Evolutionary conservation across 2,329 filamentous ascomycete species (phyloP), one percentile per base, ranked within the genome.

Genomic region (Fusarium siculi): DNA sequence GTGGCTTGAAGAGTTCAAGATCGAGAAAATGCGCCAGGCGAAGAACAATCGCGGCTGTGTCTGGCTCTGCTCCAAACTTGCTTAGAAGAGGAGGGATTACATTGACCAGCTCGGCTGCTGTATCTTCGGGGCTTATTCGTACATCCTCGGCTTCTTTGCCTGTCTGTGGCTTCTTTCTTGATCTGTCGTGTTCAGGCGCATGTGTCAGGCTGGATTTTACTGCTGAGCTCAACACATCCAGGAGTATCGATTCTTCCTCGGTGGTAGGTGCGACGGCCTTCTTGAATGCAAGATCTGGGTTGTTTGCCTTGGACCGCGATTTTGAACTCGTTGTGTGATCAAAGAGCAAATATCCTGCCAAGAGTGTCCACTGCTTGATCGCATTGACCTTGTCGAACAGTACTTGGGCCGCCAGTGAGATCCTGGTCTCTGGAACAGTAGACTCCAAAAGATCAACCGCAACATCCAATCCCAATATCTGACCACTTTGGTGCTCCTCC

Each of bases 31-130:
- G 94, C 79, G 97, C 94, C 47, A 99, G 85, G 37, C 94, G 91
- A 30, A 99, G 87, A 50, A 98, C 95, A 30, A 93, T 90, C 15
- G 94, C 93, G 4, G 95, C 95, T 30, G 96, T 95, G 77, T 93
- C 91, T 21, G 96, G 93, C 34, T 93, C 89, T n/a, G 95, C 93
- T 9, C 96, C 96, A 76, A 95, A 99, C 79, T 98, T 98, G 82
- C 93, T 97, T 57, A 99, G 85, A 5, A 99, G 88, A 72, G 90
- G 91, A 2, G 96, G 96, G 60, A 98, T 96, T 19, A 93, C 87
- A 42, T 88, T 86, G 14, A 94, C 93, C 42, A 99, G 87, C 74
- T 92, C 90, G 53, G 95, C 87, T 5, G 94, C 94, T 40, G 93
- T 91, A 54, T 93, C 91, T 77, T 97, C 95, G 70, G 94, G 66